Conservation (phyloP, 108 stramenopile genomes). For the Hondaea fermentalgiana region DNA sequence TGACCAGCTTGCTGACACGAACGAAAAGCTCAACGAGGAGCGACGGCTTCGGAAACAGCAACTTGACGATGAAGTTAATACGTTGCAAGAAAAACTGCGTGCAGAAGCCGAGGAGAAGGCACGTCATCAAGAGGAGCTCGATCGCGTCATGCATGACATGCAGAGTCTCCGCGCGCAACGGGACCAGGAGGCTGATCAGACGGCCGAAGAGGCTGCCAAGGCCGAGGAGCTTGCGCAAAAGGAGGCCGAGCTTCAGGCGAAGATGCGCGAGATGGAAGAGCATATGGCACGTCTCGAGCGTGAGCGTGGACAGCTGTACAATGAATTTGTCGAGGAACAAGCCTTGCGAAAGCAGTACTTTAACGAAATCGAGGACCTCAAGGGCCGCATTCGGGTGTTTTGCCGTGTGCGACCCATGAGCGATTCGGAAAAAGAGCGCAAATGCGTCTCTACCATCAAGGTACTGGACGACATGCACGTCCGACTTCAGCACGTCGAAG, state of each 20-base stretch:
- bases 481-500: background rate
- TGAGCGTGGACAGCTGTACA: background rate
- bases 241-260: conserved; percentile 25
- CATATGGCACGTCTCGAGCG: background rate
- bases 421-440: background rate
- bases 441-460: background rate
- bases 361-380: conserved; percentile 27
- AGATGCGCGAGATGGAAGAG: conserved; percentile 23
- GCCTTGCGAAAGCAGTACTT: conserved; percentile 21
- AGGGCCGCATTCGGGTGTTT: conserved; percentile 16
- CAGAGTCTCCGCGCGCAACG: background rate
- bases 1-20: background rate
- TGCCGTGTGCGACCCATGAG: conserved; percentile 18
- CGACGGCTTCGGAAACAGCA: background rate
- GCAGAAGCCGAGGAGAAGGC: background rate
- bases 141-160: background rate
- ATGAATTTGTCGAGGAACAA: conserved; percentile 9
- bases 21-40: conserved; percentile 9
- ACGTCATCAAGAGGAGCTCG: background rate
- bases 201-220: background rate
- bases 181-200: background rate
- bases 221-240: background rate
- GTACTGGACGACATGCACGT: background rate
- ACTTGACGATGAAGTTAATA: background rate
- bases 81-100: background rate